Evolutionary conservation across 176 grass and related monocot species (phyloP), one percentile per base, ranked within the genome.

Genomic region (Triticum dicoccoides): DNA sequence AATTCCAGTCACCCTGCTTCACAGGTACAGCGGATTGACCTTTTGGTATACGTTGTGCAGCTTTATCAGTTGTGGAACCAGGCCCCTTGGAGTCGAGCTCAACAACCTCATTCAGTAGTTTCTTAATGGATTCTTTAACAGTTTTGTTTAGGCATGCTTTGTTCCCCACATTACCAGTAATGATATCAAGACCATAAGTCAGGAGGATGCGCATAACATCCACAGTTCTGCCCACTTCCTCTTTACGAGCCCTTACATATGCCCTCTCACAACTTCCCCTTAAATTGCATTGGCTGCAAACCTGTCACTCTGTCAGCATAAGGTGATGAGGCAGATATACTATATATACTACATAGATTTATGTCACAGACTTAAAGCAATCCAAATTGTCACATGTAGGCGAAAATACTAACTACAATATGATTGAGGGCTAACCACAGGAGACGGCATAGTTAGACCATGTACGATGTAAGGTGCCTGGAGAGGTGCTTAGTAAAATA

Each of bases 1-100:
- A 98, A 77, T 91, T 92, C 96, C 96, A 98, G 86, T 98, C 96
- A 11, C 96, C 96, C 76, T 98, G 93, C 78, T 90, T 95, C 86
- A 74, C 86, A 61, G 91, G 93, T 62, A 93, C 72, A 76, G 45
- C 70, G 84, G 83, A 84, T 89, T 87, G 88, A 79, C 82, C 88
- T 79, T 92, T 92, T 38, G 25, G 14, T 39, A 89, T 74, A 84
- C 11, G 83, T 9, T 76, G 51, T 47, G 79, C 13, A 52, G 82
- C 51, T 67, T 91, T 92, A 21, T 76, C 73, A 68, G 37, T 77
- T 76, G 54, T 86, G 39, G 83, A 89, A 80, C 68, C 83, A 83
- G 85, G 84, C 17, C 86, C 91, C 44, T 77, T 92, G 35, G 82
- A 71, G 94, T 89, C 76, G 0, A 98, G 73, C 69, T 92, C 88